Base-by-base conservation (phyloP, 371 early-diverging fungal species). In the Mortierella sp. region DNA sequence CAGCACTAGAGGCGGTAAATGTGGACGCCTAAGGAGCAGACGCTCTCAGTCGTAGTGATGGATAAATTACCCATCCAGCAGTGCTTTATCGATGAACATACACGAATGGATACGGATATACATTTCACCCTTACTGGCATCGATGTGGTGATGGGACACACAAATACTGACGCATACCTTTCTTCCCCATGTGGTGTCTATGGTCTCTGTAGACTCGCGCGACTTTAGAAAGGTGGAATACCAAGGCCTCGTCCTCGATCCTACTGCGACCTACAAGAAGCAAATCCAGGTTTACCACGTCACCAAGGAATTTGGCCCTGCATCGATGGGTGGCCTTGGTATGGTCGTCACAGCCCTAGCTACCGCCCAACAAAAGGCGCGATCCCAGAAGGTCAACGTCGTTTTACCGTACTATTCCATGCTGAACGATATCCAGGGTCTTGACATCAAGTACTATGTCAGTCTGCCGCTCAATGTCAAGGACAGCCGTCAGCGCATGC, bases 221-320 rank as follows among this genome's bases (percentile, higher is more conserved):
- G 60, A 76, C 80, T 88, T 85, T 28, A 85, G 85, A 26, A 75
- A 75, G 27, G 64, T 87, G 24, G 68, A 79, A 3, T 88, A 88
- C 32, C 75, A 79, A 8, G 83, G 81, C n/a, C 65, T 88, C 37
- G 85, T 44, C 6, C 50, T 76, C 4, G 78, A 76, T 31, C 68
- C 68, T 4, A 24, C 49, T 4, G 64, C 78, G 0, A 42, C 42
- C 66, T 67, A 76, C 78, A 55, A 71, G 56, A 42, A 71, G 48
- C 28, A 44, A 62, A 34, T 79, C 76, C 39, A 78, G 62, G 53
- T 90, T n/a, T 90, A 86, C 49, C 90, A 90, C 60, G 80, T 90
- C 49, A 86, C 87, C 15, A 88, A 86, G 62, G 90, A 89, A 57
- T 89, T 88, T 69, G 88, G 89, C 11, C 81, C 83, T 12, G 87